Conservation (phyloP, 805 yeast genomes). For the Lipomyces orientalis region DNA sequence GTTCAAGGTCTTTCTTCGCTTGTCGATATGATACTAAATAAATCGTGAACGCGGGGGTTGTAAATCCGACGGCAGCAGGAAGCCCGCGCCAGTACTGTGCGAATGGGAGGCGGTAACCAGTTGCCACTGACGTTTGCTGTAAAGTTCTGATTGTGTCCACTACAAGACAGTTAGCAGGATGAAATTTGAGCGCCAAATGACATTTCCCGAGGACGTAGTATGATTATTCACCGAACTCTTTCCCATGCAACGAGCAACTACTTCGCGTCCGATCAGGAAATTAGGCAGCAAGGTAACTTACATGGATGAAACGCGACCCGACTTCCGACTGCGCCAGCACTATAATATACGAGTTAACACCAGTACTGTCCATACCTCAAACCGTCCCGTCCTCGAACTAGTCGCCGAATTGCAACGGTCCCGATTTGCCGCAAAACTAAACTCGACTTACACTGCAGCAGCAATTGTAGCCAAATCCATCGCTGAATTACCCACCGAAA, state of each 20-base stretch:
- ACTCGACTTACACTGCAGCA: slow-evolving; percentile 47
- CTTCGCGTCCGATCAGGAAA: background rate
- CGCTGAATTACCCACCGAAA: background rate
- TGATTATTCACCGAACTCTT: slow-evolving; percentile 1
- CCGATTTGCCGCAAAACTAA: no score
- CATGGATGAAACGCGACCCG: slow-evolving; percentile 51
- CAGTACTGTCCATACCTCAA: background rate
- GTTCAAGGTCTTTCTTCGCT: slow-evolving; percentile 47
- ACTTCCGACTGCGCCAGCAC: slow-evolving; percentile 47
- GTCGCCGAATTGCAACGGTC: background rate
- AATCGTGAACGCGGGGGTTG: slow-evolving; percentile 52
- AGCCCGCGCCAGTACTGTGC: slow-evolving; percentile 51
- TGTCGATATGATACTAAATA: slow-evolving; percentile 51
- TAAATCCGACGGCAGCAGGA: slow-evolving; percentile 47
- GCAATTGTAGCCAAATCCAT: slow-evolving; percentile 49
- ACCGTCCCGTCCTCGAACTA: background rate
- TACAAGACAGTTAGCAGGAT: slow-evolving; percentile 13
- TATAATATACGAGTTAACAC: slow-evolving; percentile 12
- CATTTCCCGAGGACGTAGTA: background rate
- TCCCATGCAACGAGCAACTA: background rate
- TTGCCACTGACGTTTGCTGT: slow-evolving; percentile 50
- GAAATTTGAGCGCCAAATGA: background rate
- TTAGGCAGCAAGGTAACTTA: slow-evolving; percentile 21
- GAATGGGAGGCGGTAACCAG: slow-evolving; percentile 47
- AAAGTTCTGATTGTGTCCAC: slow-evolving; percentile 52